Evolutionary conservation across 78 protist genomes (phyloP), one percentile per base, ranked within the genome.

Genomic region (Chrysochromulina tobinii): DNA sequence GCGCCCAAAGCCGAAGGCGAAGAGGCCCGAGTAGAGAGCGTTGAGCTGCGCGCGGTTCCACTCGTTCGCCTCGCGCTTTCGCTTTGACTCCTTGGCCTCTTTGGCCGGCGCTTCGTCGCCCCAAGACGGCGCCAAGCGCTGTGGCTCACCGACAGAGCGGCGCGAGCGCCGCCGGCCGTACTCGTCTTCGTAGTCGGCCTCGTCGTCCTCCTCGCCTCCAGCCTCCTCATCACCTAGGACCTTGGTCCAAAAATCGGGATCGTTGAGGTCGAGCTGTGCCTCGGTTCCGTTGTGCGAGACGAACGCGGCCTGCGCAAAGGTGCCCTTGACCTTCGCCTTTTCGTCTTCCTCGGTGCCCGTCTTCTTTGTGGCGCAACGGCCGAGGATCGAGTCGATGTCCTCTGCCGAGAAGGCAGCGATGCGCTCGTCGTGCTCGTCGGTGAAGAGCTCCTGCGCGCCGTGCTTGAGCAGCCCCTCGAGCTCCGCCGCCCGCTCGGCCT

Each of bases 161-260:
- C 73, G 25, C 73, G 73, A 3, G 23, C 8, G n/a, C 38, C 8
- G 48, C 18, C 38, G 23, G 38, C n/a, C 73, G 38, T 14, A 59
- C 64, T 23, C 73, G 38, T 3, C 73, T 14, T 59, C 7, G 12
- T 14, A 14, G 12, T 59, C 64, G 64, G 12, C 7, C 64, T 59
- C 64, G 23, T 59, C 64, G 7, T 59, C 64, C 7, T 7, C 64
- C 12, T 7, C 64, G 12, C 23, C 64, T 59, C 23, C 23, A 7
- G 64, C 64, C 12, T 59, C 64, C 12, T 59, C 64, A 12, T 64
- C 25, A 15, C 8, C 15, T 6, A 9, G 57, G 61, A 68, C 59
- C 86, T 93, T 95, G 12, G 58, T 58, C 97, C 97, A 96, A 66
- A 96, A 96, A 81, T 96, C 75, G 53, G 97, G 97, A 81, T 96